Conservation (phyloP, 1,139 yeast species). For the Yamadazyma mexicana region DNA sequence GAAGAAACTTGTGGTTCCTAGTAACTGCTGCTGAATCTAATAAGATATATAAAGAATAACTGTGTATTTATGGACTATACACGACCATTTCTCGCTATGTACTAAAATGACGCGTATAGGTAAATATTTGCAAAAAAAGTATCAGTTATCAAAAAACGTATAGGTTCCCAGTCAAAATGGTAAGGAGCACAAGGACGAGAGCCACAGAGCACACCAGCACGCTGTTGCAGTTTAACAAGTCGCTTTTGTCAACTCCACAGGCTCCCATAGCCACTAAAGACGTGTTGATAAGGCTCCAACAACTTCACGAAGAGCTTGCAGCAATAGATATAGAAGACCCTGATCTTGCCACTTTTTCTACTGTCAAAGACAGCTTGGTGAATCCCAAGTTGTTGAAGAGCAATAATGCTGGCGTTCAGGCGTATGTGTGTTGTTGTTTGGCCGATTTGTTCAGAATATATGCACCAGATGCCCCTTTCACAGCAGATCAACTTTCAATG, state of each 20-base stretch:
- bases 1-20: too few species aligned
- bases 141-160: too few species aligned
- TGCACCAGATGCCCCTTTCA: conserved; percentile 93
- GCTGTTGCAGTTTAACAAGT: conserved; percentile 30
- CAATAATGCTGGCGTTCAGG: conserved; percentile 69
- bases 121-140: too few species aligned
- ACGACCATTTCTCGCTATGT: too few species aligned
- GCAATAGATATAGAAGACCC: conserved; percentile 60
- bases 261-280: conserved; percentile 61
- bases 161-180: too few species aligned
- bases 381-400: conserved; percentile 60
- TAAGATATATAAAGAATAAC: too few species aligned
- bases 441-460: conserved; percentile 74
- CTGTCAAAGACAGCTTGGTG: conserved; percentile 52
- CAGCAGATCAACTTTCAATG: conserved; percentile 58
- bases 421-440: conserved; percentile 70
- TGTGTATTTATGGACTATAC: too few species aligned
- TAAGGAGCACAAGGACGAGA: background rate
- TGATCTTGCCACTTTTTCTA: conserved; percentile 44
- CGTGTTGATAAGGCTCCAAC: conserved; percentile 41
- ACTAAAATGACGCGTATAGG: too few species aligned
- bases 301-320: conserved; percentile 61
- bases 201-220: background rate
- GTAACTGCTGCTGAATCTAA: too few species aligned
- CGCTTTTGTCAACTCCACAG: conserved; percentile 54